phyloP scores from a whole-genome alignment of 2,329 filamentous ascomycete genomes.

The Intubia oerlemansii region DNA sequence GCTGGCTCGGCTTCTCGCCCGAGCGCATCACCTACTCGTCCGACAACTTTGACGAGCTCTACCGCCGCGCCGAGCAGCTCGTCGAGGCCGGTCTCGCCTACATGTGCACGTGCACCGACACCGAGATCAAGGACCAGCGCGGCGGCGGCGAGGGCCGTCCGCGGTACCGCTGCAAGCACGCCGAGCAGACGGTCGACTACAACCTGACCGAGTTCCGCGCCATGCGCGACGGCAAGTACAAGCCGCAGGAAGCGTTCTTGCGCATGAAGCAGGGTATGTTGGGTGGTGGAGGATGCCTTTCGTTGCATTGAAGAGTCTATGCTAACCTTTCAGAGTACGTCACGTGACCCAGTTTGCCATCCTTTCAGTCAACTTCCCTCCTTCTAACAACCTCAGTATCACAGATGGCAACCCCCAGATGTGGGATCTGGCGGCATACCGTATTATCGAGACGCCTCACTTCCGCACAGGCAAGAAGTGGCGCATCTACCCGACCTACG shows the following conservation, averaged over 20 bases:
- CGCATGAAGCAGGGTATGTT: slow-evolving; percentile 63
- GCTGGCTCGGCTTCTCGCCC: slow-evolving; percentile 71
- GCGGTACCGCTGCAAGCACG: slow-evolving; percentile 63
- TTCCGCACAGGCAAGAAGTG: slow-evolving; percentile 65
- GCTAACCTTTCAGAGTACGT: too few relatives aligned
- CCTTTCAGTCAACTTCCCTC: too few relatives aligned
- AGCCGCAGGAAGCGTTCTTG: slow-evolving; percentile 62
- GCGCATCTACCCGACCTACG: slow-evolving; percentile 91
- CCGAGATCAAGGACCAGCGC: slow-evolving; percentile 69
- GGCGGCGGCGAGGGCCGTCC: slow-evolving; percentile 50
- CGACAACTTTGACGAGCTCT: slow-evolving; percentile 76
- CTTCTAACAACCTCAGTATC: slow-evolving; percentile 3
- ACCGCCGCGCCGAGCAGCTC: slow-evolving; percentile 72
- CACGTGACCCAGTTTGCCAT: too few relatives aligned
- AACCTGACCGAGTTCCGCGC: slow-evolving; percentile 63
- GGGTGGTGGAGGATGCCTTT: too few relatives aligned
- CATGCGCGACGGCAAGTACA: slow-evolving; percentile 85
- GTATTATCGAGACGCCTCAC: slow-evolving; percentile 51
- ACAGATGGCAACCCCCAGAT: slow-evolving; percentile 16
- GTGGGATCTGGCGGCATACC: slow-evolving; percentile 90
- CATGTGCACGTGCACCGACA: slow-evolving; percentile 70
- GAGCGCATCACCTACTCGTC: slow-evolving; percentile 66
- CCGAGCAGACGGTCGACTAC: slow-evolving; percentile 49
- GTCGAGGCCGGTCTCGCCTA: slow-evolving; percentile 53
- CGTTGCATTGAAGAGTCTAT: too few relatives aligned